Evolutionary conservation across 495 filamentous ascomycete species (phyloP).

Genomic region (Aspergillus panamensis): DNA sequence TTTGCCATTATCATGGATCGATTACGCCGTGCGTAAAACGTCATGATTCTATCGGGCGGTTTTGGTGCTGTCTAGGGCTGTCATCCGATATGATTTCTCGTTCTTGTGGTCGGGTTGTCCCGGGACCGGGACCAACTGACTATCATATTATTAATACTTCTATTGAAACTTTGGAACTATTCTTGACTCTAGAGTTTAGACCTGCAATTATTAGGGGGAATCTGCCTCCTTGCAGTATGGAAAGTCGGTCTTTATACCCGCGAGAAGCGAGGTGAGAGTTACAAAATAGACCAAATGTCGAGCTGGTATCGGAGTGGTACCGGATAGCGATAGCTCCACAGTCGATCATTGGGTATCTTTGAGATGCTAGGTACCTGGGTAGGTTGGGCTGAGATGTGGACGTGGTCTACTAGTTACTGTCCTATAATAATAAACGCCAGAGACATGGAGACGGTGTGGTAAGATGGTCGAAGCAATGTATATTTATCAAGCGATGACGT

Average conservation of each 20-base stretch:
- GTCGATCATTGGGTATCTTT: constrained; percentile 7
- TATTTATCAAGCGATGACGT: background rate
- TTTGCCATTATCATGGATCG: background rate
- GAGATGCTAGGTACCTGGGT: too few relatives aligned
- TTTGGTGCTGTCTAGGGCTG: background rate
- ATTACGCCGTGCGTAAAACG: background rate
- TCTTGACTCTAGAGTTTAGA: background rate
- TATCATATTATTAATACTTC: background rate
- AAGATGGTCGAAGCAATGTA: background rate
- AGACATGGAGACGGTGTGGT: background rate
- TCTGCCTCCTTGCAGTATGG: background rate
- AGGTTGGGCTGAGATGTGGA: background rate
- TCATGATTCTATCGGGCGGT: background rate
- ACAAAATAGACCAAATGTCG: background rate
- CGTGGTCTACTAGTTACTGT: background rate
- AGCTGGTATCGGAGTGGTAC: constrained; percentile 13
- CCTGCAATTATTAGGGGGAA: background rate
- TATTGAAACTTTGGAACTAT: background rate
- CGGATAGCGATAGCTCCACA: constrained; percentile 17
- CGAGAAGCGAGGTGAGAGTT: background rate
- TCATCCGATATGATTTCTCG: background rate
- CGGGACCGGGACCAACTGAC: background rate
- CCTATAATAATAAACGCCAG: background rate
- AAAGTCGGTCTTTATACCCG: background rate
- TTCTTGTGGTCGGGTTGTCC: background rate